phyloP scores from a whole-genome alignment of 345 rosid species.

The Melaleuca alternifolia region DNA sequence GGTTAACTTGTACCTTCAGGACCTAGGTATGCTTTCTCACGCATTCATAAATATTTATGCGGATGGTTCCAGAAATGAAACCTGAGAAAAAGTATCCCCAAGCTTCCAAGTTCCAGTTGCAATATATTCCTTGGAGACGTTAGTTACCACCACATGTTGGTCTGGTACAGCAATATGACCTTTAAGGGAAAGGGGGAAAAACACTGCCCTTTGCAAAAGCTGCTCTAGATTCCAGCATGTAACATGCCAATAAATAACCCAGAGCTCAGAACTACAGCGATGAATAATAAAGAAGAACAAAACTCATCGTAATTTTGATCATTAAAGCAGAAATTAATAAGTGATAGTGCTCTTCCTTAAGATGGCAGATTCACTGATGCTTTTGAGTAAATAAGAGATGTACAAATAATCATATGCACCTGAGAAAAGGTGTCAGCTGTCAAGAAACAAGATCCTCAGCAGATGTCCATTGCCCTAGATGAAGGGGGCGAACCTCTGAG shows the following conservation, averaged over 20 bases:
- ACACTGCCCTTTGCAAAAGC: background rate
- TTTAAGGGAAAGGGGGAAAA: background rate
- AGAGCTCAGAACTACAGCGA: background rate
- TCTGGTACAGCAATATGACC: background rate
- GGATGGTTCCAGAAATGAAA: background rate
- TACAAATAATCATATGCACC: background rate
- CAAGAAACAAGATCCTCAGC: background rate
- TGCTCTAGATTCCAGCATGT: background rate
- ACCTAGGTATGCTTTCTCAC: background rate
- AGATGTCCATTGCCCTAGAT: background rate
- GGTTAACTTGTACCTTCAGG: background rate
- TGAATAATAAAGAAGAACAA: background rate
- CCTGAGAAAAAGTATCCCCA: background rate
- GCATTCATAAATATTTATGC: background rate
- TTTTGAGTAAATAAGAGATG: background rate
- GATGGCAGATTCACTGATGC: background rate
- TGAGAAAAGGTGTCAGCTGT: background rate
- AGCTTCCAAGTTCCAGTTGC: background rate
- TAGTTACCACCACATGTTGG: background rate
- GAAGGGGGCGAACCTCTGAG: background rate
- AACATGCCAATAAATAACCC: background rate
- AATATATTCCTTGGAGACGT: background rate
- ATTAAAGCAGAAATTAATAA: background rate
- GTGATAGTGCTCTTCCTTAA: background rate
- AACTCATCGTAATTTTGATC: background rate